A percentile compares a stretch with the other conserved stretches of the same genome.
Conservation (phyloP, 2,329 filamentous ascomycete species). For the Endoconidiophora laricicola region DNA sequence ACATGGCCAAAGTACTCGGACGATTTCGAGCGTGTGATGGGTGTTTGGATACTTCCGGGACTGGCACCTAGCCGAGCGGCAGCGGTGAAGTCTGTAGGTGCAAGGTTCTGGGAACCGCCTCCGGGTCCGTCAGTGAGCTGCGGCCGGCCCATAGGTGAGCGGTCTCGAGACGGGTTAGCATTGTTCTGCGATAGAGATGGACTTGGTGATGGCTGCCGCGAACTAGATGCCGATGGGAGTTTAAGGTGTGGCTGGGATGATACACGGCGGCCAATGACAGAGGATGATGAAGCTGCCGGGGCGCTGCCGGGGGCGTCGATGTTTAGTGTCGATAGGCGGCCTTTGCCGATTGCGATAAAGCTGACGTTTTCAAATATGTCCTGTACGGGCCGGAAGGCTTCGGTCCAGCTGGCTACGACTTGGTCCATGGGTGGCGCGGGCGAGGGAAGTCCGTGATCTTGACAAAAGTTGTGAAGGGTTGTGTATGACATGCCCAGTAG, state of each 20-base stretch:
- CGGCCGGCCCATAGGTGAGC: constrained; percentile 4
- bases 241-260: not conserved
- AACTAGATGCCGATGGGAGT: not conserved
- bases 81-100: constrained; percentile 12
- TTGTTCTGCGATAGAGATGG: not conserved
- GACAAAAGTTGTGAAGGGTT: constrained; percentile 54
- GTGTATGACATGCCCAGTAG: constrained; percentile 68
- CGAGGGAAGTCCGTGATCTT: constrained; percentile 50
- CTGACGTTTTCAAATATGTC: constrained; percentile 49
- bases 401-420: constrained; percentile 50
- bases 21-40: constrained; percentile 2
- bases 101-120: constrained; percentile 8
- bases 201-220: constrained; percentile 4
- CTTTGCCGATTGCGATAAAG: constrained; percentile 50
- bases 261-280: no score
- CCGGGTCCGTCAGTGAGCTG: not conserved
- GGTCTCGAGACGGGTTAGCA: not conserved
- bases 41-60: not conserved
- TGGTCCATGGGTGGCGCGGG: constrained; percentile 57
- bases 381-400: constrained; percentile 44
- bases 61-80: constrained; percentile 3
- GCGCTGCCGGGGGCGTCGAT: constrained; percentile 1
- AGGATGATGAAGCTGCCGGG: constrained; percentile 8
- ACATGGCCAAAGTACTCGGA: constrained; percentile 11
- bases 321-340: constrained; percentile 26